Conservation (phyloP, 192 early-diverging fungal species). For the Blastocladiella britannica region DNA sequence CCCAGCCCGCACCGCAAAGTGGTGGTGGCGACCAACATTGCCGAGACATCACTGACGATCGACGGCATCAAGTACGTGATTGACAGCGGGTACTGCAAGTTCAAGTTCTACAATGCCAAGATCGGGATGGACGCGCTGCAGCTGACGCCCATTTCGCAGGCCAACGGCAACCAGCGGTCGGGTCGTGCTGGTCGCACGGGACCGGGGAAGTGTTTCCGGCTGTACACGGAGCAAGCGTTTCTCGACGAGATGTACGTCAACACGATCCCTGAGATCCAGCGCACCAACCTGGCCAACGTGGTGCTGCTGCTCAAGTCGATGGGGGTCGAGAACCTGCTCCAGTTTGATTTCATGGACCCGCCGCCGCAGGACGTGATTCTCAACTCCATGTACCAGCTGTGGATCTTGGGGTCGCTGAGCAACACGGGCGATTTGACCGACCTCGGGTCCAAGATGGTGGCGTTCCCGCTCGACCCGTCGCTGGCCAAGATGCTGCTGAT, state of each 20-base stretch:
- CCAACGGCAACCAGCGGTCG: slow-evolving; percentile 78
- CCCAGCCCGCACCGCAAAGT: slow-evolving; percentile 55
- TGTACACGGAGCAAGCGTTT: slow-evolving; percentile 87
- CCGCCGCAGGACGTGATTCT: slow-evolving; percentile 80
- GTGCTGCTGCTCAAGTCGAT: slow-evolving; percentile 88
- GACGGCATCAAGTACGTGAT: slow-evolving; percentile 94
- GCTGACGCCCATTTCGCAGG: slow-evolving; percentile 83
- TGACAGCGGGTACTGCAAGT: slow-evolving; percentile 88
- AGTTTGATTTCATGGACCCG: slow-evolving; percentile 97
- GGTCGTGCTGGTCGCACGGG: slow-evolving; percentile 94
- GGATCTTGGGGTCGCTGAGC: slow-evolving; percentile 77
- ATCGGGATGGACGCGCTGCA: slow-evolving; percentile 94
- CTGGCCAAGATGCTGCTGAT: slow-evolving; percentile 82
- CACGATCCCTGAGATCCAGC: slow-evolving; percentile 91
- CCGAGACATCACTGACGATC: slow-evolving; percentile 94
- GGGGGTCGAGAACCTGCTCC: slow-evolving; percentile 74
- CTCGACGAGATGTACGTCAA: slow-evolving; percentile 85
- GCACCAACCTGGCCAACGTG: slow-evolving; percentile 76
- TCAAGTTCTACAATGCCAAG: slow-evolving; percentile 89
- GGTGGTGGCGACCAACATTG: slow-evolving; percentile 95
- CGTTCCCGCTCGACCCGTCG: slow-evolving; percentile 87
- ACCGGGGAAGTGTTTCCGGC: slow-evolving; percentile 81
- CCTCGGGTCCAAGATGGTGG: slow-evolving; percentile 87
- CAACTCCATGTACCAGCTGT: slow-evolving; percentile 83
- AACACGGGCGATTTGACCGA: slow-evolving; percentile 73